These are phyloP conservation scores for Cubamyces sp. DNA, from an alignment of 768 basidiomycete genomes.

Conservation along the genomic window DNA sequence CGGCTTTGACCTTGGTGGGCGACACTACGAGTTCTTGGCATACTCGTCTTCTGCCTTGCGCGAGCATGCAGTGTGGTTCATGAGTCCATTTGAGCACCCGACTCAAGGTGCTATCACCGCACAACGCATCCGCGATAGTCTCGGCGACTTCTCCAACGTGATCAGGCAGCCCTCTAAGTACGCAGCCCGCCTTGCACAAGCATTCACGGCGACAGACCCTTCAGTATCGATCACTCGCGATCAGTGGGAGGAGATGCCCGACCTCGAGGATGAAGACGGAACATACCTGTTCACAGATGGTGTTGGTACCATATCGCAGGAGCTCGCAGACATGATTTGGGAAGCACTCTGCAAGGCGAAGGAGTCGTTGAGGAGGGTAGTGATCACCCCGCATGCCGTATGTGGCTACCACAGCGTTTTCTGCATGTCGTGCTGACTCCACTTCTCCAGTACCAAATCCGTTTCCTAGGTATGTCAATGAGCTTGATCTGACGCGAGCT, in stretches of 20 bases:
- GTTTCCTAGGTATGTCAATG: slow-evolving; percentile 61
- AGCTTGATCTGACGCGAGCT: background rate
- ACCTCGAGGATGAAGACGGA: slow-evolving; percentile 47
- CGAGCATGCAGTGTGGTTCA: slow-evolving; percentile 84
- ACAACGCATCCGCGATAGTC: slow-evolving; percentile 56
- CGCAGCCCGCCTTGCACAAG: slow-evolving; percentile 82
- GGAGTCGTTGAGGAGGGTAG: slow-evolving; percentile 27
- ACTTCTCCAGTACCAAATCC: slow-evolving; percentile 66
- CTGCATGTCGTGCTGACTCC: slow-evolving; percentile 26
- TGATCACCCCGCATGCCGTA: slow-evolving; percentile 62
- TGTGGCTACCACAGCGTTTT: slow-evolving; percentile 32
- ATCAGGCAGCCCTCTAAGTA: slow-evolving; percentile 67
- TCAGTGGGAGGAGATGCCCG: slow-evolving; percentile 68
- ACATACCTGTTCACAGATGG: slow-evolving; percentile 71
- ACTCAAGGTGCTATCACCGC: slow-evolving; percentile 53
- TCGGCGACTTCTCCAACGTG: slow-evolving; percentile 68
- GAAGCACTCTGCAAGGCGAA: slow-evolving; percentile 50
- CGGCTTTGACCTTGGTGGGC: slow-evolving; percentile 74
- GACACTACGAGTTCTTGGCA: slow-evolving; percentile 77
- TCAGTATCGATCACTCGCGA: slow-evolving; percentile 57
- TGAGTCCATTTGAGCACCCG: slow-evolving; percentile 61
- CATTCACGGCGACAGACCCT: slow-evolving; percentile 81
- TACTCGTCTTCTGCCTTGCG: slow-evolving; percentile 81
- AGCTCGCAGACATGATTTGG: slow-evolving; percentile 66
- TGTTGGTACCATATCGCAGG: slow-evolving; percentile 73